These are phyloP conservation scores for Pichia sp. DNA, from an alignment of 1,139 yeast genomes.

Conservation along the genomic window DNA sequence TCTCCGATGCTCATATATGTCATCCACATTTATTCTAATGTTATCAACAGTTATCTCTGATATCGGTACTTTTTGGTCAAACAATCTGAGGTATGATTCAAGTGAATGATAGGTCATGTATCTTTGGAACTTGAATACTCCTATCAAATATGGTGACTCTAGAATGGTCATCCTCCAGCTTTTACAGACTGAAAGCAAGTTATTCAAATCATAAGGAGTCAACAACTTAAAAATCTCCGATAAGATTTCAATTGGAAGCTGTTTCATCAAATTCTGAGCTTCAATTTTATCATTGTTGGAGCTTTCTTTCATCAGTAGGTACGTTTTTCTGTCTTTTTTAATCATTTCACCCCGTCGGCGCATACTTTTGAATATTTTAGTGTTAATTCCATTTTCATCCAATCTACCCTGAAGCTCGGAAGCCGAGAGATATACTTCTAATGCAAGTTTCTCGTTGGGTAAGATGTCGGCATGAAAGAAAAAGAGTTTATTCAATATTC, in stretches of 20 bases:
- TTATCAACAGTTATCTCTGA: conserved; percentile 5
- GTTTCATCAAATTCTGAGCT: conserved; percentile 10
- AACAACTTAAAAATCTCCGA: conserved; percentile 9
- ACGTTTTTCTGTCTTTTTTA: conserved; percentile 1
- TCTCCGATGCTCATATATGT: not conserved
- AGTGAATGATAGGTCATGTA: conserved; percentile 4
- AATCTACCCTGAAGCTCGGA: not conserved
- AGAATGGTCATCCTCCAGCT: conserved; percentile 17
- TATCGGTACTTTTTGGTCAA: conserved; percentile 14
- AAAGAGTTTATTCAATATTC: conserved; percentile 6
- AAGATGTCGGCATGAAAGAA: not conserved
- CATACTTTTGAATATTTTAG: conserved; percentile 3
- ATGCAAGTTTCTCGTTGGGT: conserved; percentile 14
- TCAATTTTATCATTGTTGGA: not conserved
- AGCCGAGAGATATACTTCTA: conserved; percentile 2
- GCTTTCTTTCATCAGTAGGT: conserved; percentile 1
- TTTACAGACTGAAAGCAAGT: conserved; percentile 14
- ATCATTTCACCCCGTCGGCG: conserved; percentile 1
- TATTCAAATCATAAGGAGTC: conserved; percentile 8
- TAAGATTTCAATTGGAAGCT: conserved; percentile 15
- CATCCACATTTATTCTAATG: conserved; percentile 1
- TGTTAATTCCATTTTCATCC: not conserved
- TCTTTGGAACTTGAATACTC: conserved; percentile 6
- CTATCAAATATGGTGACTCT: conserved; percentile 14
- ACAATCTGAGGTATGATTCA: conserved; percentile 9